Conservation (phyloP, 2,329 filamentous ascomycete genomes). For the Leptographium galeiforme region DNA sequence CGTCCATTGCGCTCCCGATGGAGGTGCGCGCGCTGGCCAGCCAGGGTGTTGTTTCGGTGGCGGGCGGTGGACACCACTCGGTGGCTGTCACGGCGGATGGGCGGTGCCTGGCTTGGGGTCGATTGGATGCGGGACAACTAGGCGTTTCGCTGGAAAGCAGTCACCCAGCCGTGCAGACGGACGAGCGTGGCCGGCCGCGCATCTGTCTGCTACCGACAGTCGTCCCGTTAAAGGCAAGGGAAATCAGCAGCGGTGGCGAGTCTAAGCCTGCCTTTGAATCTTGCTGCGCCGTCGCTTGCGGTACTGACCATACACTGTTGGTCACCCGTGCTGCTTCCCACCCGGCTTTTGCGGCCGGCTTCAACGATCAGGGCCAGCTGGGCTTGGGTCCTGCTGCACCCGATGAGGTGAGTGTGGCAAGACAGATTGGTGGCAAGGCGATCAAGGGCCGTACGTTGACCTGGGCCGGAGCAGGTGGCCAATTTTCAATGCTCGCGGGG, state of each 20-base stretch:
- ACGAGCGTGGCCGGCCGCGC: background rate
- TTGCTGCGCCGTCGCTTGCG: slow-evolving; percentile 31
- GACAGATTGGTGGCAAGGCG: background rate
- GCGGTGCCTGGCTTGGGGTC: slow-evolving; percentile 24
- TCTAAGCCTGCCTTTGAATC: background rate
- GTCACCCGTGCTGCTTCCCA: slow-evolving; percentile 26
- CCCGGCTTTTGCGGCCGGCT: slow-evolving; percentile 49
- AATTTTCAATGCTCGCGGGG: slow-evolving; percentile 27
- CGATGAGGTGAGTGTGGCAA: slow-evolving; percentile 37
- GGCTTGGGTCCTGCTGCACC: slow-evolving; percentile 24
- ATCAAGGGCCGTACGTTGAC: slow-evolving; percentile 32
- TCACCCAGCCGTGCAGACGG: background rate
- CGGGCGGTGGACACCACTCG: slow-evolving; percentile 51
- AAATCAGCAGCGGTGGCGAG: background rate
- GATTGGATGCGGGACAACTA: slow-evolving; percentile 22
- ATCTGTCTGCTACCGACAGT: slow-evolving; percentile 28
- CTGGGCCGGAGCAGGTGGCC: slow-evolving; percentile 51
- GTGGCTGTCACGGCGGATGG: slow-evolving; percentile 23
- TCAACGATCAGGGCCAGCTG: slow-evolving; percentile 48
- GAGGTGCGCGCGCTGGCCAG: background rate
- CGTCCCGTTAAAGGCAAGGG: background rate
- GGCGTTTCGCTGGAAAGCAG: slow-evolving; percentile 28
- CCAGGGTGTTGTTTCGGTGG: slow-evolving; percentile 19
- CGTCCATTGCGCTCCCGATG: background rate
- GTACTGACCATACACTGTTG: slow-evolving; percentile 50